Conservation (phyloP, 202 grass and related monocot species). For the Panicum virgatum region DNA sequence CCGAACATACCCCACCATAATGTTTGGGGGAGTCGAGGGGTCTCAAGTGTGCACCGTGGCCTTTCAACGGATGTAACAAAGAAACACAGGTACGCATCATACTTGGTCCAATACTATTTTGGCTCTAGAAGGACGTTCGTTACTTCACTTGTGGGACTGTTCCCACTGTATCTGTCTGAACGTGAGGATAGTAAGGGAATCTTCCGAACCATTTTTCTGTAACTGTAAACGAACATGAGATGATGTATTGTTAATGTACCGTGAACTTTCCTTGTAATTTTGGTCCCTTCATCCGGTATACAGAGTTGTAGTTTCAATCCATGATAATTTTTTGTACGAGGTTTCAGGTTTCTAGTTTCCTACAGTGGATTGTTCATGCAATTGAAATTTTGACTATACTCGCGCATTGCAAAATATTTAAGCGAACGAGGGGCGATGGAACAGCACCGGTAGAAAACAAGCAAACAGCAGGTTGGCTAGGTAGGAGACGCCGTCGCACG, state of each 20-base stretch:
- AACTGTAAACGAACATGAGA: neutral
- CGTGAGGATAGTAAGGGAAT: neutral
- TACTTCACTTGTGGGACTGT: neutral
- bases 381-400: neutral
- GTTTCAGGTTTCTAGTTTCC: neutral
- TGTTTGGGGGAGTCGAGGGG: constrained; percentile 89
- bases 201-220: constrained; percentile 14
- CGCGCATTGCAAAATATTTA: too few relatives aligned
- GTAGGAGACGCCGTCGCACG: too few relatives aligned
- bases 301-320: neutral
- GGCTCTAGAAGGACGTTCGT: neutral
- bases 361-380: neutral
- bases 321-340: neutral
- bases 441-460: too few relatives aligned
- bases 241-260: neutral
- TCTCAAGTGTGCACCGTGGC: constrained; percentile 92
- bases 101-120: neutral
- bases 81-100: constrained; percentile 16
- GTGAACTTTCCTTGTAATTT: neutral
- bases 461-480: too few relatives aligned
- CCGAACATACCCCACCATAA: constrained; percentile 85
- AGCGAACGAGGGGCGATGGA: too few relatives aligned
- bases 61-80: constrained; percentile 55
- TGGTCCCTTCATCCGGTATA: neutral
- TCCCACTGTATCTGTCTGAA: neutral